Evolutionary conservation across 2,329 filamentous ascomycete species (phyloP).

Genomic region (Cercospora berteroae): DNA sequence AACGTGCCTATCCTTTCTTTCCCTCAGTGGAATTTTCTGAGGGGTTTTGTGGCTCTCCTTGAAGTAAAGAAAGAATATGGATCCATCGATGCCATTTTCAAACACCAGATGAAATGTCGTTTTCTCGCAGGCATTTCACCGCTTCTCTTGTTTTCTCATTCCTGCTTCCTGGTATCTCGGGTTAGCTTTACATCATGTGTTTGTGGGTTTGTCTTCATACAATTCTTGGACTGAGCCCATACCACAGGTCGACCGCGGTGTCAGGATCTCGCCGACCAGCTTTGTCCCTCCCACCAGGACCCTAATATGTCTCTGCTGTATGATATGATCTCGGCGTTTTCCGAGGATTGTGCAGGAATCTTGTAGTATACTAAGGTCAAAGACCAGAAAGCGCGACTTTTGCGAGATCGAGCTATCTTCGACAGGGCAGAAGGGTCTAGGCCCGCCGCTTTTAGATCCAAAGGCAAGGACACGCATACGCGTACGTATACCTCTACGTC

Average conservation of each 20-base stretch:
- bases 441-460: background rate
- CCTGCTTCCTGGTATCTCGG: background rate
- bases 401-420: background rate
- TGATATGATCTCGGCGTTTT: background rate
- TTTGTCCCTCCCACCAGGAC: background rate
- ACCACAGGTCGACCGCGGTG: background rate
- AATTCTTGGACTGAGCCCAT: background rate
- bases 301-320: background rate
- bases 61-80: too few relatives aligned
- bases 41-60: too few relatives aligned
- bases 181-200: background rate
- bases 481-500: constrained; percentile 17
- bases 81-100: too few relatives aligned
- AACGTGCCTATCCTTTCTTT: too few relatives aligned
- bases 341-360: background rate
- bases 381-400: background rate
- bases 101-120: too few relatives aligned
- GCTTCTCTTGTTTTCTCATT: too few relatives aligned
- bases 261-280: background rate
- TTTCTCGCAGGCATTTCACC: too few relatives aligned
- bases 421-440: background rate
- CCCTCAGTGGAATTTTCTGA: background rate
- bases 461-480: background rate
- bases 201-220: background rate
- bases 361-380: background rate